Conservation (phyloP, 306 rosid species). For the Prunus kanzakura region DNA sequence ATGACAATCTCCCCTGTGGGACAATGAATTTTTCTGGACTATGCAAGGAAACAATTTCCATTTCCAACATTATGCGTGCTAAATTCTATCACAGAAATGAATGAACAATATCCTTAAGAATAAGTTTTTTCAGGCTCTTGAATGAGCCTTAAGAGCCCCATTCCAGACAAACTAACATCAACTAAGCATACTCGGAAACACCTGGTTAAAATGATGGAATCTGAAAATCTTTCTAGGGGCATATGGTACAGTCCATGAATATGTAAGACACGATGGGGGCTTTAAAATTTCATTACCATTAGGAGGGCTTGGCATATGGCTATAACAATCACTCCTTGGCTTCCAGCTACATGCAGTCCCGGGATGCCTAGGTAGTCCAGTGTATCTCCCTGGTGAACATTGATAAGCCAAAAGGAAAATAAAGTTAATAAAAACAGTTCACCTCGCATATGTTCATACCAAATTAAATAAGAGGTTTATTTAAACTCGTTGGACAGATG, state of each 20-base stretch:
- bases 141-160: neutral
- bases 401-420: constrained; percentile 16
- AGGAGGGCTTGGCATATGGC: constrained; percentile 90
- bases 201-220: neutral
- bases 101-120: neutral
- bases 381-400: constrained; percentile 75
- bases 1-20: neutral
- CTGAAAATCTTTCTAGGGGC: neutral
- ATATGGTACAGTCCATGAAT: neutral
- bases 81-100: too few relatives aligned
- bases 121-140: neutral
- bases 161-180: constrained; percentile 4
- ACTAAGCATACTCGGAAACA: neutral
- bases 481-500: neutral
- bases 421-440: constrained; percentile 2
- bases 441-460: neutral
- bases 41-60: neutral
- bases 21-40: neutral
- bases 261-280: neutral
- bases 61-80: neutral
- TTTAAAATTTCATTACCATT: constrained; percentile 53
- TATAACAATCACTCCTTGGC: constrained; percentile 91
- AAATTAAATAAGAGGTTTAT: neutral
- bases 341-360: constrained; percentile 94
- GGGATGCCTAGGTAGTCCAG: constrained; percentile 90